Evolutionary conservation across 768 basidiomycete genomes (phyloP).

Genomic region (Mycena polygramma): DNA sequence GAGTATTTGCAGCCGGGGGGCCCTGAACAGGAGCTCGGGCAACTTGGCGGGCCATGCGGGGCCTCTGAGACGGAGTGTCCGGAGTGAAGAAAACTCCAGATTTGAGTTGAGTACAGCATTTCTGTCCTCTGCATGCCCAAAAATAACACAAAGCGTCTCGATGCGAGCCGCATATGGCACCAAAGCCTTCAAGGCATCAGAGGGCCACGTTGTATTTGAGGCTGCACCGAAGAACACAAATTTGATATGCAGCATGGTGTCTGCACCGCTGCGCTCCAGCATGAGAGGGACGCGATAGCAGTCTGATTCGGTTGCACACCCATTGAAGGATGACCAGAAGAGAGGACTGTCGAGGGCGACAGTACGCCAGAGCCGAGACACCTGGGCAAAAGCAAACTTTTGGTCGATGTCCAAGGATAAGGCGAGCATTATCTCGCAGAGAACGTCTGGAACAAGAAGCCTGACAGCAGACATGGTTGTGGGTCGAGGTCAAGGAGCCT

Average conservation of each 20-base stretch:
- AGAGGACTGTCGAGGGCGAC: background rate
- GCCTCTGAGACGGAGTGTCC: conserved; percentile 2
- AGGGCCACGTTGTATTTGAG: background rate
- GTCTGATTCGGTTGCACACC: background rate
- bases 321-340: conserved; percentile 19
- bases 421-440: conserved; percentile 6
- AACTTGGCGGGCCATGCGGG: background rate
- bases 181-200: background rate
- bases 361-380: conserved; percentile 3
- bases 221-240: background rate
- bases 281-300: conserved; percentile 5
- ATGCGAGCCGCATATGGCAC: conserved; percentile 6
- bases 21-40: background rate
- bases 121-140: background rate
- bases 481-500: background rate
- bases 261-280: conserved; percentile 3
- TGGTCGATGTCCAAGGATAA: background rate
- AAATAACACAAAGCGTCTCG: background rate
- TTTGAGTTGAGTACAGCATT: background rate
- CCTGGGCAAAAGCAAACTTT: conserved; percentile 18
- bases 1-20: conserved; percentile 12
- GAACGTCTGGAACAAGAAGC: background rate
- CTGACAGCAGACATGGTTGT: conserved; percentile 1
- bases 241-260: background rate
- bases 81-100: conserved; percentile 6